Evolutionary conservation across 768 basidiomycete species (phyloP).

Genomic region (Termitomyces titanicus): DNA sequence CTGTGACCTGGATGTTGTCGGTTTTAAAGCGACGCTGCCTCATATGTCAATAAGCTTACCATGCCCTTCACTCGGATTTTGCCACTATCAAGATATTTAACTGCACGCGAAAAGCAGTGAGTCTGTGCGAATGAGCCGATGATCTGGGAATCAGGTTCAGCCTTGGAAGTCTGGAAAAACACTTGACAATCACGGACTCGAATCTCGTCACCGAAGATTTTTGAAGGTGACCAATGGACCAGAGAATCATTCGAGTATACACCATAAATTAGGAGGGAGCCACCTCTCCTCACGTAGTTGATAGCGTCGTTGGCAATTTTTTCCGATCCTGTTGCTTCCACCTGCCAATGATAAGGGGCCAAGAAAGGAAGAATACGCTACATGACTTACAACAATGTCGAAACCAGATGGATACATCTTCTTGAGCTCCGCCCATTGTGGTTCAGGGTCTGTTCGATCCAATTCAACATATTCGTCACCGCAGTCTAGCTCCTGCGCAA

Average conservation of each 20-base stretch:
- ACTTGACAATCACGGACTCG: conserved; percentile 30
- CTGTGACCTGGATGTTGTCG: conserved; percentile 37
- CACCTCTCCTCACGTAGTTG: conserved; percentile 70
- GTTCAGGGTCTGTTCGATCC: conserved; percentile 56
- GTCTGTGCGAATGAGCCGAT: conserved; percentile 79
- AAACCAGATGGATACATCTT: conserved; percentile 78
- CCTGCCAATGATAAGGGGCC: conserved; percentile 3
- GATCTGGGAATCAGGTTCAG: conserved; percentile 38
- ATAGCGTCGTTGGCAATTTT: conserved; percentile 68
- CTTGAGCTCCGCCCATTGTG: conserved; percentile 69
- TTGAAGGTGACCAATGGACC: conserved; percentile 71
- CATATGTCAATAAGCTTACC: conserved; percentile 15
- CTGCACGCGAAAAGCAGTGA: conserved; percentile 75
- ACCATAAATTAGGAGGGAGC: conserved; percentile 70
- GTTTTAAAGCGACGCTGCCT: not conserved
- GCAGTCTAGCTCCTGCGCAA: conserved; percentile 65
- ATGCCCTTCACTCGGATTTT: conserved; percentile 61
- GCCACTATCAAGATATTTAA: conserved; percentile 72
- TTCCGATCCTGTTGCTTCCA: conserved; percentile 74
- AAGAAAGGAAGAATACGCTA: not conserved
- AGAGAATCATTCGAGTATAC: conserved; percentile 68
- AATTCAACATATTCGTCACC: conserved; percentile 76
- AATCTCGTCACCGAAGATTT: conserved; percentile 77
- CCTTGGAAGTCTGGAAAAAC: not conserved
- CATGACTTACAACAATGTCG: conserved; percentile 49